Evolutionary conservation across 2,329 filamentous ascomycete species (phyloP).

Genomic region (Sphaerulina populicola): DNA sequence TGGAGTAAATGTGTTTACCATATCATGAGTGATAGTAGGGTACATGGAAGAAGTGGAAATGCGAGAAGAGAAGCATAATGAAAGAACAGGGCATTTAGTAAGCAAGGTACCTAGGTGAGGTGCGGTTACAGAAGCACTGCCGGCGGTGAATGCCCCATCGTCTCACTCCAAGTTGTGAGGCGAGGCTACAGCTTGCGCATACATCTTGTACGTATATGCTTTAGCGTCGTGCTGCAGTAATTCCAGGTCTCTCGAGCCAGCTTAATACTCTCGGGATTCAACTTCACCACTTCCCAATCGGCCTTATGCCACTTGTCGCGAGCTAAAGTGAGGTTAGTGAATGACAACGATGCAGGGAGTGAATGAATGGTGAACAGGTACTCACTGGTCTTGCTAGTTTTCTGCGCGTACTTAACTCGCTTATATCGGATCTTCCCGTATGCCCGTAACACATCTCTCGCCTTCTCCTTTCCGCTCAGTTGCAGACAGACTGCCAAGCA

Average conservation of each 20-base stretch:
- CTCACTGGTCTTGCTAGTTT: conserved; percentile 4
- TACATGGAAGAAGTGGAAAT: too few relatives aligned
- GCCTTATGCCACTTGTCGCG: conserved; percentile 40
- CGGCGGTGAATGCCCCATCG: neutral
- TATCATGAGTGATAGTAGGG: too few relatives aligned
- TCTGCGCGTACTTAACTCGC: conserved; percentile 20
- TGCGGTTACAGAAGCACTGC: too few relatives aligned
- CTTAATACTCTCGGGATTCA: conserved; percentile 42
- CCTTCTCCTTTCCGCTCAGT: conserved; percentile 37
- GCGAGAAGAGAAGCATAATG: too few relatives aligned
- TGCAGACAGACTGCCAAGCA: conserved; percentile 41
- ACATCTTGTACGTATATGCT: conserved; percentile 39
- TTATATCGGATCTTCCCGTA: conserved; percentile 26
- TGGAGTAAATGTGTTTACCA: too few relatives aligned
- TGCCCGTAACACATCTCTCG: conserved; percentile 25
- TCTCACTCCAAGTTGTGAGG: neutral
- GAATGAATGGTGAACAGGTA: conserved; percentile 8
- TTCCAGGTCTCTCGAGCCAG: conserved; percentile 45
- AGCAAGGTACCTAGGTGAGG: too few relatives aligned
- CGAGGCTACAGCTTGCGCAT: conserved; percentile 10
- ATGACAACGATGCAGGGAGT: conserved; percentile 20
- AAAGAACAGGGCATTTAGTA: too few relatives aligned
- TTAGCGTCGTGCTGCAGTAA: conserved; percentile 45
- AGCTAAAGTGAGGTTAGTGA: neutral
- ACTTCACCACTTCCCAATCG: conserved; percentile 42